A percentile compares a stretch with the other conserved stretches of the same genome.
Evolutionary conservation across 352 stramenopile species (phyloP).

Genomic region (Phytophthora sp.): DNA sequence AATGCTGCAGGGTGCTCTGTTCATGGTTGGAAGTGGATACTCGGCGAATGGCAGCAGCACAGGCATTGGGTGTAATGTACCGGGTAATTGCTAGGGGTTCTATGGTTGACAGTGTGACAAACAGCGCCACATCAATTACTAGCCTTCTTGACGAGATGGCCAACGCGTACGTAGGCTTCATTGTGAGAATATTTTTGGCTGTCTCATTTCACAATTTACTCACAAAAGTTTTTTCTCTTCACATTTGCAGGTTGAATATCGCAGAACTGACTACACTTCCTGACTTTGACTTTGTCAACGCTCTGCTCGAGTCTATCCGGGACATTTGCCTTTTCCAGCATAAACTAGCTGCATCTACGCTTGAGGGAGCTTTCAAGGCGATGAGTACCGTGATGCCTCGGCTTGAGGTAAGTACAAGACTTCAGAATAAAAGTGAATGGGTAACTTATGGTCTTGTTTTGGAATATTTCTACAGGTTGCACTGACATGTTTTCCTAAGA

Average conservation of each 20-base stretch:
- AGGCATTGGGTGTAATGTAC: constrained; percentile 48
- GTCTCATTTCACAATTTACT: background rate
- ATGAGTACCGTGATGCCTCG: constrained; percentile 61
- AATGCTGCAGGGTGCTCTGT: constrained; percentile 50
- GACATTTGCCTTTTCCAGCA: constrained; percentile 55
- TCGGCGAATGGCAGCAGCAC: constrained; percentile 42
- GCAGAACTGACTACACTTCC: constrained; percentile 35
- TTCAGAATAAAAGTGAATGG: background rate
- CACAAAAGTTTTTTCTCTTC: constrained; percentile 2
- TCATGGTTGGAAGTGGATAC: constrained; percentile 41
- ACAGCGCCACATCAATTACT: constrained; percentile 23
- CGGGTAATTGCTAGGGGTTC: constrained; percentile 34
- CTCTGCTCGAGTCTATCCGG: constrained; percentile 59
- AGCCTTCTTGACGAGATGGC: constrained; percentile 38
- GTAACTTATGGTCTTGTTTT: background rate
- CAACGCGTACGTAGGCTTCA: constrained; percentile 36
- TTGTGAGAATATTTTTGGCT: background rate
- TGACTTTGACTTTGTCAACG: constrained; percentile 68
- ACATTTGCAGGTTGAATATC: constrained; percentile 43
- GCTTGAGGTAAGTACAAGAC: constrained; percentile 49
- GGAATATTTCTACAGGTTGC: constrained; percentile 21
- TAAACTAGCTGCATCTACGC: constrained; percentile 27
- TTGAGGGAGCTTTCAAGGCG: constrained; percentile 43
- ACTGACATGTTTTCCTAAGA: constrained; percentile 33
- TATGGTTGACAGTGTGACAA: constrained; percentile 24